Evolutionary conservation across 2,329 filamentous ascomycete species (phyloP).

Genomic region (Gnomoniopsis sp.): DNA sequence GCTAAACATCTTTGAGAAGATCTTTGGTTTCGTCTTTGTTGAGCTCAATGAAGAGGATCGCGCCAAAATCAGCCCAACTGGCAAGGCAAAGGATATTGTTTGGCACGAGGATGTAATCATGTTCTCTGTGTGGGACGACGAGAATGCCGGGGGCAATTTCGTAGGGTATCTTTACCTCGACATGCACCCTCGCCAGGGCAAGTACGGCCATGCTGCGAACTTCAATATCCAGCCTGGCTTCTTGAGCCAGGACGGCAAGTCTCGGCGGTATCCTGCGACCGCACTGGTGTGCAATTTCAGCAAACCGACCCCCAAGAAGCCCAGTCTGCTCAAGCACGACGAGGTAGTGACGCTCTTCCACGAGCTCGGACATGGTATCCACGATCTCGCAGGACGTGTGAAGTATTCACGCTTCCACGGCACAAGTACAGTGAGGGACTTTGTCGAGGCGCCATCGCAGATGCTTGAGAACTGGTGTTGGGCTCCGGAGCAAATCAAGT

Average conservation of each 20-base stretch:
- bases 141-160: constrained; percentile 66
- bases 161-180: constrained; percentile 83
- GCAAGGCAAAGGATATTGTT: constrained; percentile 66
- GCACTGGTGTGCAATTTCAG: constrained; percentile 84
- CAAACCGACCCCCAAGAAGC: constrained; percentile 73
- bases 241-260: constrained; percentile 58
- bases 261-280: constrained; percentile 71
- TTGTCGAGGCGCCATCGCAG: constrained; percentile 68
- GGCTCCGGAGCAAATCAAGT: constrained; percentile 61
- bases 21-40: constrained; percentile 77
- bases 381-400: constrained; percentile 62
- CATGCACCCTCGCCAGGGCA: constrained; percentile 74
- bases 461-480: constrained; percentile 79
- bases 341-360: constrained; percentile 84
- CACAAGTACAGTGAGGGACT: constrained; percentile 63
- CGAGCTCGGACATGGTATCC: constrained; percentile 69
- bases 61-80: constrained; percentile 60
- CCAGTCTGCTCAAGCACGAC: constrained; percentile 76
- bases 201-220: constrained; percentile 83
- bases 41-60: constrained; percentile 67
- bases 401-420: constrained; percentile 66
- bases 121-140: constrained; percentile 80
- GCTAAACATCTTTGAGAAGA: constrained; percentile 78
- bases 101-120: constrained; percentile 84
- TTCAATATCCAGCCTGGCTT: constrained; percentile 77